Conservation (phyloP, 352 stramenopile genomes). For the Phytopythium aichiense region DNA sequence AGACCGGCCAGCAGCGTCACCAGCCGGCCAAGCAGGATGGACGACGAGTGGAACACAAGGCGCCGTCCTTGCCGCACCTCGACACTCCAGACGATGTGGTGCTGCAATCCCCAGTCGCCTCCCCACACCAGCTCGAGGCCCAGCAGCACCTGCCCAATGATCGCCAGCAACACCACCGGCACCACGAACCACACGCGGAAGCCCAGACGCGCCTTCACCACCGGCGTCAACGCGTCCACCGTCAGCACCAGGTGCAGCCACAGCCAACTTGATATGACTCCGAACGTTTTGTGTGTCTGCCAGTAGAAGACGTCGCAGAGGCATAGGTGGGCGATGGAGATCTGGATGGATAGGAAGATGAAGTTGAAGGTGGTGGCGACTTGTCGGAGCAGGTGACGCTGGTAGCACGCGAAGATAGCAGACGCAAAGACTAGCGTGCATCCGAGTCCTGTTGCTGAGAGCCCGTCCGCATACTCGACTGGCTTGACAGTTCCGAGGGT, state of each 20-base stretch:
- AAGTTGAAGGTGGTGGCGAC: slow-evolving; percentile 15
- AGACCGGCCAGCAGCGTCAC: background rate
- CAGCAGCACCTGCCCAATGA: background rate
- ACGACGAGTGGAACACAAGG: background rate
- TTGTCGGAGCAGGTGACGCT: slow-evolving; percentile 7
- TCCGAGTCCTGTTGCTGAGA: background rate
- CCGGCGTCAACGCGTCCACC: slow-evolving; percentile 14
- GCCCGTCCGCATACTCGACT: background rate
- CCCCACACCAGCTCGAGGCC: background rate
- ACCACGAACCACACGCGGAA: slow-evolving; percentile 3
- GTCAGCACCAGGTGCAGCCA: slow-evolving; percentile 16
- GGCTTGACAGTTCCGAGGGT: too few relatives aligned
- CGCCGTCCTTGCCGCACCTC: too few relatives aligned
- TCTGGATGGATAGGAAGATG: slow-evolving; percentile 15
- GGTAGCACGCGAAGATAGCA: slow-evolving; percentile 3
- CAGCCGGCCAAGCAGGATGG: background rate
- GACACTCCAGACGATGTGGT: background rate
- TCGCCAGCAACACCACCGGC: background rate
- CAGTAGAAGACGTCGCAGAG: slow-evolving; percentile 12
- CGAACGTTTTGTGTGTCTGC: background rate
- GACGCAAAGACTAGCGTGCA: background rate
- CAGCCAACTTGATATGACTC: slow-evolving; percentile 8
- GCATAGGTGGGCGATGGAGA: slow-evolving; percentile 10
- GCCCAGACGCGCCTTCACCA: slow-evolving; percentile 3
- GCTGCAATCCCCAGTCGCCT: background rate